Evolutionary conservation across 2,329 filamentous ascomycete species (phyloP), one percentile per base, ranked within the genome.

Genomic region (Hortaea werneckii): DNA sequence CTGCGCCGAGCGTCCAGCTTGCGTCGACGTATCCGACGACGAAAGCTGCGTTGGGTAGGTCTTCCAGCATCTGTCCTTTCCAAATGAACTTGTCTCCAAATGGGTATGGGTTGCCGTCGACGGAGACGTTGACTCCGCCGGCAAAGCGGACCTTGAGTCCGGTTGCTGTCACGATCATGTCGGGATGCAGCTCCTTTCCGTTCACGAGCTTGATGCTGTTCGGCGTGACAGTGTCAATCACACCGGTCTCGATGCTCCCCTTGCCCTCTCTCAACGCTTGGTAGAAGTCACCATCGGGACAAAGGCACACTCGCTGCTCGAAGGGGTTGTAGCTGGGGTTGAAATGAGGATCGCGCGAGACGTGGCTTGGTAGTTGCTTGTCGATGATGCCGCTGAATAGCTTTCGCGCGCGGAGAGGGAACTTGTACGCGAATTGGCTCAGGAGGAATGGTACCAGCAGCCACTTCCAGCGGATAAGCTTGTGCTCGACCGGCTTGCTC

Each of bases 241-340:
- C 71, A 46, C 72, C 76, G 3, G 78, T 80, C 13, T 71, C 71
- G n/a, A 81, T 65, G 40, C 69, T 65, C 1, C 73, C 74, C 45
- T 70, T 72, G 29, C 75, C 76, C 1, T 64, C 58, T 11, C 69
- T 67, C 12, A 80, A 65, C 30, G 67, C 65, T 20, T 69, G 59
- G 66, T 76, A 80, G 60, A 79, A 79, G 57, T 80, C 78, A 13
- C 73, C 75, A 45, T 79, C 72, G 0, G 76, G 75, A n/a, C 67
- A 81, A 49, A 87, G 68, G 56, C 87, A 92, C 6, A 92, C 67
- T 0, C 87, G 78, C 62, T 94, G 86, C 45, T 87, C 75, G 73
- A 85, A 74, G 1, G 71, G 71, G 45, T 69, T 67, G 59, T 74
- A 74, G 9, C 52, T 57, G 0, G 71, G 71, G 5, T 67, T 66